phyloP scores from a whole-genome alignment of 2,329 filamentous ascomycete genomes.

The Microsporum ferrugineum region DNA sequence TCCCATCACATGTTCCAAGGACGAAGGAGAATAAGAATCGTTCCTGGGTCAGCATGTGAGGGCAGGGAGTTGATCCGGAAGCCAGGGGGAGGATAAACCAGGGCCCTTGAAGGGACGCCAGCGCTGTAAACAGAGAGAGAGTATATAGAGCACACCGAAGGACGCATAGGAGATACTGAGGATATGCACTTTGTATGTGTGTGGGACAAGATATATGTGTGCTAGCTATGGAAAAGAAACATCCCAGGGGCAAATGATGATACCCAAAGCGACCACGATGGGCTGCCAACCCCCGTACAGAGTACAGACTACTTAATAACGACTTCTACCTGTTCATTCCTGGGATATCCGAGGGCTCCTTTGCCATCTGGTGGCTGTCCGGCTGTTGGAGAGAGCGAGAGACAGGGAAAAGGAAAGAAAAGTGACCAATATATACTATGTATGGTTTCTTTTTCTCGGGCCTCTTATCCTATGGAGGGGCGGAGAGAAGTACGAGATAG shows the following conservation, averaged over 20 bases:
- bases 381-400: neutral
- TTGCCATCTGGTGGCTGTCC: neutral
- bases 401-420: neutral
- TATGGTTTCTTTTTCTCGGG: slow-evolving; percentile 1
- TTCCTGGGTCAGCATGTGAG: slow-evolving; percentile 1
- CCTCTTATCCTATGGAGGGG: slow-evolving; percentile 1
- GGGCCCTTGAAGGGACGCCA: neutral
- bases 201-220: neutral
- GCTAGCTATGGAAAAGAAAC: neutral
- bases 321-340: neutral
- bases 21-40: neutral
- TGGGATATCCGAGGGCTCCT: neutral
- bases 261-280: neutral
- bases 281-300: neutral
- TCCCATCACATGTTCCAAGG: neutral
- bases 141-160: neutral
- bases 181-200: neutral
- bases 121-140: neutral
- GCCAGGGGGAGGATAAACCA: neutral
- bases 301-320: neutral
- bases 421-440: neutral
- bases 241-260: neutral
- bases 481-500: neutral
- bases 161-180: neutral
- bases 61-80: neutral